Base-by-base conservation (phyloP, 1,284 basidiomycete species). In the Cutaneotrichosporon sp. region DNA sequence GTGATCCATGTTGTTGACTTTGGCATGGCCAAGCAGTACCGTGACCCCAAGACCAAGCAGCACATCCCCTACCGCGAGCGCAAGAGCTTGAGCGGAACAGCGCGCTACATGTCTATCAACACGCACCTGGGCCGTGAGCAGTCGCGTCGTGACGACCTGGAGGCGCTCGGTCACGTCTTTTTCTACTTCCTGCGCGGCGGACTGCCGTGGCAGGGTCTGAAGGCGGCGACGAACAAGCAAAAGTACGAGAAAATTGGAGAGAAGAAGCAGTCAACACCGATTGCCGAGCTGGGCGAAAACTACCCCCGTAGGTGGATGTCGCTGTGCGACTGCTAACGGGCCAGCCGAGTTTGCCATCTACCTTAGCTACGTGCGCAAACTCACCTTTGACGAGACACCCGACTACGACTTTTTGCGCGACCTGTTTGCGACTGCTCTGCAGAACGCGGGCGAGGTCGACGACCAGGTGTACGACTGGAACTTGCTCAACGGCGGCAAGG, bases 231-330 rank as follows among this genome's bases (percentile, higher is more conserved):
- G 56, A 94, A 96, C 80, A 96, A 96, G 80, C 90, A 94, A 78
- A 96, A 96, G 80, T 97, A 96, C 77, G 92, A 97, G 79, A 96
- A 94, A 80, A 97, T 97, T 72, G 91, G 91, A 58, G 92, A 97
- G 80, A 97, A 97, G 84, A 97, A 97, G 80, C 91, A 96, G 79
- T 88, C 86, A 45, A 96, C 92, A 17, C 86, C 88, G 12, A 94
- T 96, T 74, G 91, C 90, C 74, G 91, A 96, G 73, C 80, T 97
- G 15, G 90, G 87, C 64, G 91, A 96, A 62, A 87, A 88, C 40
- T 92, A 88, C 77, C 91, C 91, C 53, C 87, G 88, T 89, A 64
- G 67, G 87, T 77, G 20, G 9, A 41, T 20, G 9, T n/a, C 33
- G 15, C n/a, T 26, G 15, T 30, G 26, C n/a, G 9, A 14, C 8